Conservation (phyloP, 202 grass and related monocot species). For the Panicum hallii region DNA sequence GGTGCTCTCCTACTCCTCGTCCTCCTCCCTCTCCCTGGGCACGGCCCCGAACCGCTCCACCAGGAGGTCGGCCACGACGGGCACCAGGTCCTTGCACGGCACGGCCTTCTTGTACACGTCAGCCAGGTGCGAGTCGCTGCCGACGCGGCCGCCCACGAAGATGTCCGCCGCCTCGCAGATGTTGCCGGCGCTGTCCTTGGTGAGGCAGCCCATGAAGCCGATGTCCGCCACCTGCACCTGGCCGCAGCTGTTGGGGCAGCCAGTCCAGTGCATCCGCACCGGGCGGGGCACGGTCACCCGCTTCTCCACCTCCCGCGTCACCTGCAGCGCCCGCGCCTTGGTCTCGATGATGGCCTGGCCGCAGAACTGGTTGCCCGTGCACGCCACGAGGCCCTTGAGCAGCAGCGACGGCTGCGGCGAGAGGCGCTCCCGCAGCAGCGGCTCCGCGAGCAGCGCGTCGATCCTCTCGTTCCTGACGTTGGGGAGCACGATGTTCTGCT, state of each 20-base stretch:
- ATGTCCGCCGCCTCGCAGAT: constrained; percentile 72
- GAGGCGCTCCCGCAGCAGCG: constrained; percentile 60
- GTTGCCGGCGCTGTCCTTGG: constrained; percentile 69
- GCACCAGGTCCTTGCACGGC: constrained; percentile 86
- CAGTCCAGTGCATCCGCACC: constrained; percentile 92
- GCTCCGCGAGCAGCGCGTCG: constrained; percentile 63
- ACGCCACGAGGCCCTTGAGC: constrained; percentile 79
- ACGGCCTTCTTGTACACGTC: constrained; percentile 84
- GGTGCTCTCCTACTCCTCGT: constrained; percentile 53
- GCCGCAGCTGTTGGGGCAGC: constrained; percentile 81
- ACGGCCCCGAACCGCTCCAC: constrained; percentile 79
- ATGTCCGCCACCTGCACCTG: constrained; percentile 99
- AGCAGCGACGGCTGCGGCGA: constrained; percentile 74
- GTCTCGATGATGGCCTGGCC: constrained; percentile 98
- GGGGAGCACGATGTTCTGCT: constrained; percentile 96
- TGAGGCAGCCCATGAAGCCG: constrained; percentile 93
- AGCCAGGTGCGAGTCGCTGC: constrained; percentile 84
- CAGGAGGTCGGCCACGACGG: constrained; percentile 76
- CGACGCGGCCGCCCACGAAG: constrained; percentile 81
- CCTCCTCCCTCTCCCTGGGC: constrained; percentile 73
- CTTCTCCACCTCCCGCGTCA: constrained; percentile 81
- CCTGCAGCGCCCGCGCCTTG: constrained; percentile 81
- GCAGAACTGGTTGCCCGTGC: constrained; percentile 95
- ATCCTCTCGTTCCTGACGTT: constrained; percentile 63
- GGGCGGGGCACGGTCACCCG: constrained; percentile 60